Evolutionary conservation across 1,284 basidiomycete species (phyloP), one percentile per base, ranked within the genome.

Genomic region (Ceratobasidium sp.): DNA sequence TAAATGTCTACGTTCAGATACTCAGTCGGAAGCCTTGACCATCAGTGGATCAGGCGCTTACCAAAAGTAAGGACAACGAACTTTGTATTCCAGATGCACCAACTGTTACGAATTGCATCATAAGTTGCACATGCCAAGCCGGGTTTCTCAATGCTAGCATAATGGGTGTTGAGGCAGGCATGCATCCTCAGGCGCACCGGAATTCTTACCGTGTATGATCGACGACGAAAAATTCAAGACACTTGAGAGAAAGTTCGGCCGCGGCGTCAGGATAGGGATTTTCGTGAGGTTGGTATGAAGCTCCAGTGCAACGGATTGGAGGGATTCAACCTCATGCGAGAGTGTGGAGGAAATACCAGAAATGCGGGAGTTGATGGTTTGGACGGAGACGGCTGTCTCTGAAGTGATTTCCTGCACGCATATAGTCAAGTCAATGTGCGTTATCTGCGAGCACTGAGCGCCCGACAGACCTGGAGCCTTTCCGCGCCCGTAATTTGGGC

Each of bases 211-310:
- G 33, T 39, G 40, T 1, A 61, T 23, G 1, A 64, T 5, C 28
- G 55, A 42, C 1, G 71, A 63, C 26, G 64, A 13, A 46, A 58
- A 44, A n/a, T 28, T 12, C 28, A 64, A 15, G 12, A 75, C 7
- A 20, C 33, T 39, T 5, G 42, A 26, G 12, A 75, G 5, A 58
- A 58, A 75, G 10, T 42, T 6, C 51, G 44, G 33, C 26, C 46
- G 23, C 13, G 64, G 28, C 28, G 10, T 28, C 40, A 58, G 42
- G 28, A 13, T 13, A 46, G 70, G 70, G 3, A 75, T 46, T 63
- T 58, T 42, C 18, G 71, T 75, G 28, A 75, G 40, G 55, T 75
- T 75, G 13, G 2, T 40, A 2, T 75, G 71, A 4, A 75, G 44
- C 53, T 75, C 71, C 26, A 23, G 58, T 2, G 71, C 39, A 20